A percentile compares a stretch with the other conserved stretches of the same genome.
Conservation (phyloP, 2,329 filamentous ascomycete genomes). For the Nemania sp. region DNA sequence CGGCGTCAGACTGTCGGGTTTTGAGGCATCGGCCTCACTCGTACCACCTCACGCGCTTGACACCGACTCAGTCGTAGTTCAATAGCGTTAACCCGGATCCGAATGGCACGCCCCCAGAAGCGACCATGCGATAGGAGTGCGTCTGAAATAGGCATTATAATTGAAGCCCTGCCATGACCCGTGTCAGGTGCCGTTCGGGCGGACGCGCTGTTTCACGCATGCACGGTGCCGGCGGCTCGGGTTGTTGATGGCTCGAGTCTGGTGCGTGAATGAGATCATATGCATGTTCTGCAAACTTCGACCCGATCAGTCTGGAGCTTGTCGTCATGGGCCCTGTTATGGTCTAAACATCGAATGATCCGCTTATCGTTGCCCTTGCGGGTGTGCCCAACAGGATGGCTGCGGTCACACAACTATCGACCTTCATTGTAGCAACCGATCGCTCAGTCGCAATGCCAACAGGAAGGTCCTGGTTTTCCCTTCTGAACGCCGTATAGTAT, state of each 20-base stretch:
- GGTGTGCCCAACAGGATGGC: no score
- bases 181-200: slow-evolving; percentile 5
- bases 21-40: slow-evolving; percentile 60
- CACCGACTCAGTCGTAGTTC: slow-evolving; percentile 60
- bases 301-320: slow-evolving; percentile 62
- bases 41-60: slow-evolving; percentile 62
- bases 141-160: slow-evolving; percentile 65
- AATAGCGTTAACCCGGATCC: slow-evolving; percentile 60
- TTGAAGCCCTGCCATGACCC: slow-evolving; percentile 59
- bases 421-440: no score
- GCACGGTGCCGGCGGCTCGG: slow-evolving; percentile 19
- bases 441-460: no score
- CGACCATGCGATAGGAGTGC: slow-evolving; percentile 64
- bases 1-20: slow-evolving; percentile 66
- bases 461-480: no score
- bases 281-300: slow-evolving; percentile 58
- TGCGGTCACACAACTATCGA: no score
- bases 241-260: not conserved
- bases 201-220: slow-evolving; percentile 17
- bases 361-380: no score
- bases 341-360: slow-evolving; percentile 36
- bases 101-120: slow-evolving; percentile 66
- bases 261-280: slow-evolving; percentile 62
- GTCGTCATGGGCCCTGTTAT: slow-evolving; percentile 61
- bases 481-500: no score